A percentile compares a stretch with the other conserved stretches of the same genome.
Conservation (phyloP, 352 stramenopile genomes). For the Phytophthora citricola region DNA sequence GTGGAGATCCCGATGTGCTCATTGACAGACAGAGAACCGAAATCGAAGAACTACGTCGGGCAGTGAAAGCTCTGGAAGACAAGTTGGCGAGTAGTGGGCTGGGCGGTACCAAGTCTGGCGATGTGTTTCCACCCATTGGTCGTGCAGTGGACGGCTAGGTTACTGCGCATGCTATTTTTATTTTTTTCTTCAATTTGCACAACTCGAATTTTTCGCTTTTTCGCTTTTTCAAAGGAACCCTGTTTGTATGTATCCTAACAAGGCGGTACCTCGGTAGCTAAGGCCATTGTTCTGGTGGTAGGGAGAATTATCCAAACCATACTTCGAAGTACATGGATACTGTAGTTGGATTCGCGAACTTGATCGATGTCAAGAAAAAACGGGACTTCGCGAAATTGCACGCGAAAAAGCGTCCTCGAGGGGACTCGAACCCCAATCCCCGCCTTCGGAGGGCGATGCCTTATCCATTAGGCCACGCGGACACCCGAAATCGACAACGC, state of each 20-base stretch:
- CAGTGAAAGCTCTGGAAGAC: constrained; percentile 79
- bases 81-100: constrained; percentile 43
- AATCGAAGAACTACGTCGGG: constrained; percentile 82
- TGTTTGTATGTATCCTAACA: too few species aligned
- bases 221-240: not conserved
- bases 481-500: constrained; percentile 4
- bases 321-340: too few species aligned
- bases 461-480: constrained; percentile 15
- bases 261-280: not conserved
- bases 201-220: not conserved
- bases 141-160: constrained; percentile 42
- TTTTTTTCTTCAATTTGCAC: not conserved
- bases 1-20: constrained; percentile 59
- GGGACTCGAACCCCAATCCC: constrained; percentile 45
- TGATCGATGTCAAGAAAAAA: too few species aligned
- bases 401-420: constrained; percentile 33
- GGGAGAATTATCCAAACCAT: too few species aligned
- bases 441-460: constrained; percentile 21
- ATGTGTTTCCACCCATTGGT: constrained; percentile 44
- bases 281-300: not conserved
- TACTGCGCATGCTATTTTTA: not conserved
- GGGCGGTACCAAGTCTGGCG: constrained; percentile 15
- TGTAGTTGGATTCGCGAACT: too few species aligned
- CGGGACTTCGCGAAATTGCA: too few species aligned
- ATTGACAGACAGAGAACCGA: constrained; percentile 64